Evolutionary conservation across 2,329 filamentous ascomycete genomes (phyloP).

Genomic region (Fusarium cicatricum): DNA sequence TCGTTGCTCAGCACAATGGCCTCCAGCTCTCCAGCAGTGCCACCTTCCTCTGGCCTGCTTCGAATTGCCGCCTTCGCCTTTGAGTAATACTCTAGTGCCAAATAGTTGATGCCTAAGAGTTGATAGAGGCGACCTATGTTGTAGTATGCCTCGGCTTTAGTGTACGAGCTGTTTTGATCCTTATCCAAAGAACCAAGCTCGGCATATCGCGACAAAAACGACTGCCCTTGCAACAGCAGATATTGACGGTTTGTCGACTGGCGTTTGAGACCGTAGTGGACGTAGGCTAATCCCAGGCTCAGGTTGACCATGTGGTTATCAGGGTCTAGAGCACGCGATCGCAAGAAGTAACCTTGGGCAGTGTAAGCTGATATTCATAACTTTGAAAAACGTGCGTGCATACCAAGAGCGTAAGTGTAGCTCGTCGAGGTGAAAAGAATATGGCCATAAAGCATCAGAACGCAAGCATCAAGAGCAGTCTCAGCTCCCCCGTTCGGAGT

Average conservation of each 20-base stretch:
- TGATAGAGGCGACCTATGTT: constrained; percentile 52
- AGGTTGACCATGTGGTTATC: constrained; percentile 81
- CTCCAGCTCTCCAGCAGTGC: constrained; percentile 38
- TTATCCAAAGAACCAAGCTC: constrained; percentile 15
- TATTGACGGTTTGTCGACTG: constrained; percentile 92
- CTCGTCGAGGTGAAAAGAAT: constrained; percentile 85
- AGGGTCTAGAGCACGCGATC: constrained; percentile 77
- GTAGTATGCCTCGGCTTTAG: constrained; percentile 48
- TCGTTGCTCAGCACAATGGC: constrained; percentile 46
- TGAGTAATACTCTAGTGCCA: constrained; percentile 77
- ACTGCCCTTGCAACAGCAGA: constrained; percentile 82
- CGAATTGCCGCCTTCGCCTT: constrained; percentile 42
- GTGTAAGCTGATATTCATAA: not conserved
- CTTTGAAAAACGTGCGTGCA: constrained; percentile 25
- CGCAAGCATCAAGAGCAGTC: constrained; percentile 71
- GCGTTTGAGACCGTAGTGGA: constrained; percentile 88
- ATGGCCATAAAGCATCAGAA: constrained; percentile 90
- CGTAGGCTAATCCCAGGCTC: constrained; percentile 82
- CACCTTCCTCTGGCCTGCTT: not conserved
- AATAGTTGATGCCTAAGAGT: constrained; percentile 48
- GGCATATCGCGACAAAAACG: constrained; percentile 69
- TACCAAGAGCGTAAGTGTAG: constrained; percentile 83
- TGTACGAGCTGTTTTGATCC: not conserved
- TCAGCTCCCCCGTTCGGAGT: constrained; percentile 9
- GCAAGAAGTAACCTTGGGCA: constrained; percentile 77